phyloP scores from a whole-genome alignment of 2,329 filamentous ascomycete species.

The Chaetomium sp. region DNA sequence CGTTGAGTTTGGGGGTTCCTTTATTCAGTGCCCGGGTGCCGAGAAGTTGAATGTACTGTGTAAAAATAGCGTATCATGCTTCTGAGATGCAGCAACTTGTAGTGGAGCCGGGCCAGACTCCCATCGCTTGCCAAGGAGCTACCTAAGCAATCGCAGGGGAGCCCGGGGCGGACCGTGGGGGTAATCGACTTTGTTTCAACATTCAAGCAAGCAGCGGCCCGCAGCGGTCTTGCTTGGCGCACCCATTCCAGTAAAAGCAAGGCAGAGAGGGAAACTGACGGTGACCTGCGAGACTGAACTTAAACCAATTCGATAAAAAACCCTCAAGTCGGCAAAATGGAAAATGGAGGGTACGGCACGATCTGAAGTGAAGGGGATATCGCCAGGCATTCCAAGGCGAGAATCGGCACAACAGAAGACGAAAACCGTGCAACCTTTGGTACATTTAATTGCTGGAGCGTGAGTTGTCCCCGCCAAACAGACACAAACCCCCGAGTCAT shows the following conservation, averaged over 20 bases:
- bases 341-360: background rate
- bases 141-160: background rate
- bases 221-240: too few species aligned
- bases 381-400: background rate
- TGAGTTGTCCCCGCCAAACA: background rate
- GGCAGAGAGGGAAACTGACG: background rate
- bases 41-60: too few species aligned
- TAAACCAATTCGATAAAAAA: background rate
- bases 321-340: background rate
- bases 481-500: background rate
- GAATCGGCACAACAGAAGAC: background rate
- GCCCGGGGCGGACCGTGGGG: too few species aligned
- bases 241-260: background rate
- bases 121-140: background rate
- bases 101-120: background rate
- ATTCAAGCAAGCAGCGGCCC: background rate
- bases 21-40: too few species aligned
- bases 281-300: background rate
- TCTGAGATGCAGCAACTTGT: background rate
- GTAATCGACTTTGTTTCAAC: background rate
- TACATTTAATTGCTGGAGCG: constrained; percentile 6
- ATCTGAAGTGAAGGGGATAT: constrained; percentile 1
- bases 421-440: background rate
- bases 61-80: background rate
- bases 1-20: background rate